Evolutionary conservation across 805 yeast genomes (phyloP).

Genomic region (Sporopachydermia quercuum): DNA sequence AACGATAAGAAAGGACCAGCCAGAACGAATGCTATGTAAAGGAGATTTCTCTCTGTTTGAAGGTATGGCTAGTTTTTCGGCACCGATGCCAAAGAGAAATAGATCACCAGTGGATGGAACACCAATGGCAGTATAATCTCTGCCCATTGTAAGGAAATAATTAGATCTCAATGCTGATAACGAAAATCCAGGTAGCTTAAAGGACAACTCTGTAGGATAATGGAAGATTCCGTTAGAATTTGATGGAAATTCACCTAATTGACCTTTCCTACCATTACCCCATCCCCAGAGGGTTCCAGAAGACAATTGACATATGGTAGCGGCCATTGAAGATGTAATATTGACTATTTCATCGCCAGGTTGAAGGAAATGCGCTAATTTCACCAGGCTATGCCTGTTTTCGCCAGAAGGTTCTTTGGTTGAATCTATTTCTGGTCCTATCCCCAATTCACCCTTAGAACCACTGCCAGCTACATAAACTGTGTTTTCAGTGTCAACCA

Average conservation of each 20-base stretch:
- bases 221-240: constrained; percentile 8
- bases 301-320: constrained; percentile 23
- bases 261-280: constrained; percentile 58
- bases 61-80: constrained; percentile 16
- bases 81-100: constrained; percentile 19
- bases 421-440: constrained; percentile 17
- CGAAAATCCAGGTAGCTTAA: constrained; percentile 10
- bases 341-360: constrained; percentile 9
- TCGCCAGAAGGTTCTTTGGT: constrained; percentile 3
- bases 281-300: constrained; percentile 41
- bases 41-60: constrained; percentile 1
- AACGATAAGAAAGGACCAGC: constrained; percentile 75
- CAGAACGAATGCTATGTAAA: constrained; percentile 24
- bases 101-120: constrained; percentile 9
- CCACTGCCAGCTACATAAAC: constrained; percentile 51
- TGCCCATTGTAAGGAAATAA: constrained; percentile 29
- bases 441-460: constrained; percentile 60
- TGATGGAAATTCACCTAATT: constrained; percentile 18
- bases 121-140: constrained; percentile 39
- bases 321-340: constrained; percentile 29
- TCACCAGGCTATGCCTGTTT: no score
- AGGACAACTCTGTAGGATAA: constrained; percentile 8
- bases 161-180: constrained; percentile 7
- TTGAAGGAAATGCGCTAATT: no score
- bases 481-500: constrained; percentile 26